These are phyloP conservation scores for Diplotaxis tenuifolia DNA, from an alignment of 345 rosid species.

Conservation along the genomic window DNA sequence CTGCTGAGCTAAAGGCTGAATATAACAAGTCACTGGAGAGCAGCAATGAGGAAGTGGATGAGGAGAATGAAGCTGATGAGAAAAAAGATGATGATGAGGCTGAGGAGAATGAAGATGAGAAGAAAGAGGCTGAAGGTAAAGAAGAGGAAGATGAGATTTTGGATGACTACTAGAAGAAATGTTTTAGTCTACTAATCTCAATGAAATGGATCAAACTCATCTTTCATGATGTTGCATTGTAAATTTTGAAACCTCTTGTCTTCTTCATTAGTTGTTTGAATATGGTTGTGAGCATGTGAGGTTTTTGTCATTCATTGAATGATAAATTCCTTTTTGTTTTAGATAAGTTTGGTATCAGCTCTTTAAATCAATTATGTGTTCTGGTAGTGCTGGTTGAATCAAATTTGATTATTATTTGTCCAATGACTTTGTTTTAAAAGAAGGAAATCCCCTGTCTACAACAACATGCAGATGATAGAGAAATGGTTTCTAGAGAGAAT, in stretches of 20 bases:
- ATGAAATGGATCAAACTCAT: neutral
- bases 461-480: too few relatives aligned
- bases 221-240: slow-evolving; percentile 8
- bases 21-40: slow-evolving; percentile 47
- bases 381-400: neutral
- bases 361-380: neutral
- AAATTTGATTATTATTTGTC: too few relatives aligned
- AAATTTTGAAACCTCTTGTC: slow-evolving; percentile 8
- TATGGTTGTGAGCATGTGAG: neutral
- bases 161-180: slow-evolving; percentile 41
- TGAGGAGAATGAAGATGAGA: slow-evolving; percentile 39
- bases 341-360: neutral
- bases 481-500: too few relatives aligned
- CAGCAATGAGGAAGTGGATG: slow-evolving; percentile 37
- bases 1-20: slow-evolving; percentile 69
- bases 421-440: too few relatives aligned
- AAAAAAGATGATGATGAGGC: too few relatives aligned
- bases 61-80: slow-evolving; percentile 17
- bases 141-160: slow-evolving; percentile 38
- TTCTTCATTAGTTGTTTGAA: slow-evolving; percentile 8
- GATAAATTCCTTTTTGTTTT: neutral
- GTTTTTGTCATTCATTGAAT: slow-evolving; percentile 6
- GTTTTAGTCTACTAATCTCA: neutral
- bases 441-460: too few relatives aligned
- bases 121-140: slow-evolving; percentile 33